Evolutionary conservation across 306 rosid species (phyloP).

Genomic region (Quercus parvula): DNA sequence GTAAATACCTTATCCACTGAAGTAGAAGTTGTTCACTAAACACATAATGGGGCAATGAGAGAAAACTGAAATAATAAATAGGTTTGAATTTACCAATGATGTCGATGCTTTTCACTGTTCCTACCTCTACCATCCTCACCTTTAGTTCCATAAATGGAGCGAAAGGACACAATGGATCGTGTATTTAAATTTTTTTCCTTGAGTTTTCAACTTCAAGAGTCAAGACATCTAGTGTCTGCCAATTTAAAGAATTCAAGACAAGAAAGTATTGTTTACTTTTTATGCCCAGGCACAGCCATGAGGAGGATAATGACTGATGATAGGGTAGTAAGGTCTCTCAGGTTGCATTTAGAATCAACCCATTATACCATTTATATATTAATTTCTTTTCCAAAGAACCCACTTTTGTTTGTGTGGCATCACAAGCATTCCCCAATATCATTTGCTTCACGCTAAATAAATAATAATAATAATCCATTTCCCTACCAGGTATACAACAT

Average conservation of each 20-base stretch:
- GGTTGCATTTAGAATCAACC: neutral
- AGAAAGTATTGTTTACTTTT: neutral
- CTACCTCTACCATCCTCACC: neutral
- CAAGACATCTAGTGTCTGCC: neutral
- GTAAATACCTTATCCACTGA: constrained; percentile 11
- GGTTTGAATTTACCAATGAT: neutral
- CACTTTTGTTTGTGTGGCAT: neutral
- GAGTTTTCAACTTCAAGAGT: neutral
- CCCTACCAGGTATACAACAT: constrained; percentile 5
- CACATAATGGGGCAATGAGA: neutral
- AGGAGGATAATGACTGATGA: neutral
- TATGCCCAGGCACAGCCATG: constrained; percentile 3
- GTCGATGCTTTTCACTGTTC: neutral
- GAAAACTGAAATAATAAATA: neutral
- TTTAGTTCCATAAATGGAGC: neutral
- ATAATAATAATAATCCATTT: neutral
- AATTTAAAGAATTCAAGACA: constrained; percentile 1
- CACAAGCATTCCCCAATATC: neutral
- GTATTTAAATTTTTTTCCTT: neutral
- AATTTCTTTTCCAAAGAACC: neutral
- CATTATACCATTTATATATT: constrained; percentile 2
- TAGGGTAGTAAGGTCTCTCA: neutral
- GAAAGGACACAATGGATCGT: neutral
- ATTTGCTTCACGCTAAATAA: neutral
- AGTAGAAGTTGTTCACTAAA: neutral